A percentile compares a stretch with the other conserved stretches of the same genome.
phyloP scores from a whole-genome alignment of 1,139 yeast genomes.

The Debaryomycetaceae sp. region DNA sequence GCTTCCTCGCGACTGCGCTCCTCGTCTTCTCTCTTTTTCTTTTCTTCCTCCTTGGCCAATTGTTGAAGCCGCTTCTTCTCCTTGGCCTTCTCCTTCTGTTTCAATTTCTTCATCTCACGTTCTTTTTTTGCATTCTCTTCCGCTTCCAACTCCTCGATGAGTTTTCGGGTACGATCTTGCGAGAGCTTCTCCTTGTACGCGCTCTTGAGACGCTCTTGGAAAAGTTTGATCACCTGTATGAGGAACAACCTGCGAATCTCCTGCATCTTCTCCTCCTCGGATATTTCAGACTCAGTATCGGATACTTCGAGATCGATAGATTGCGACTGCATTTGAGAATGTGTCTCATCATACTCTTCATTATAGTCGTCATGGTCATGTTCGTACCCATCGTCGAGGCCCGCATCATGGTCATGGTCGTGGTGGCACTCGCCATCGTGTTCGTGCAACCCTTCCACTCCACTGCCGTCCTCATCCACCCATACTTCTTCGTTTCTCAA shows the following conservation, averaged over 20 bases:
- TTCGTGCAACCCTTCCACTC: constrained; percentile 6
- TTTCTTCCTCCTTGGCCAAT: constrained; percentile 73
- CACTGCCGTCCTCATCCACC: constrained; percentile 20
- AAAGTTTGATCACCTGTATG: constrained; percentile 67
- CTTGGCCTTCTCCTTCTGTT: constrained; percentile 72
- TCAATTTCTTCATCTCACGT: constrained; percentile 64
- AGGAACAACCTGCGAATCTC: constrained; percentile 77
- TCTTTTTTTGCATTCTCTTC: constrained; percentile 68
- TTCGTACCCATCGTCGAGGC: constrained; percentile 11
- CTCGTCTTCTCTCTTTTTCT: constrained; percentile 56
- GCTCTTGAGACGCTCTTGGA: constrained; percentile 65
- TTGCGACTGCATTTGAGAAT: too few relatives aligned
- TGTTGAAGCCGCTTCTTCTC: constrained; percentile 72
- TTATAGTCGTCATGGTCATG: constrained; percentile 16
- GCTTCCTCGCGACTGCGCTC: constrained; percentile 33
- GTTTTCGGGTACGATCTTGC: constrained; percentile 65
- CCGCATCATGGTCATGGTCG: constrained; percentile 15
- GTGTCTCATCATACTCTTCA: constrained; percentile 17
- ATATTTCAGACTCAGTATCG: constrained; percentile 41
- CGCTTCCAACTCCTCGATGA: constrained; percentile 75
- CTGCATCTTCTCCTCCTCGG: constrained; percentile 64
- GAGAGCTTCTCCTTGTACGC: constrained; percentile 75
- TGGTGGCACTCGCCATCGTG: constrained; percentile 9
- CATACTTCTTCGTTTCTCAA: constrained; percentile 15
- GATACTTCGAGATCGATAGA: constrained; percentile 19